These are phyloP conservation scores for Hypoxylon sp. DNA, from an alignment of 2,329 filamentous ascomycete species.

Conservation along the genomic window DNA sequence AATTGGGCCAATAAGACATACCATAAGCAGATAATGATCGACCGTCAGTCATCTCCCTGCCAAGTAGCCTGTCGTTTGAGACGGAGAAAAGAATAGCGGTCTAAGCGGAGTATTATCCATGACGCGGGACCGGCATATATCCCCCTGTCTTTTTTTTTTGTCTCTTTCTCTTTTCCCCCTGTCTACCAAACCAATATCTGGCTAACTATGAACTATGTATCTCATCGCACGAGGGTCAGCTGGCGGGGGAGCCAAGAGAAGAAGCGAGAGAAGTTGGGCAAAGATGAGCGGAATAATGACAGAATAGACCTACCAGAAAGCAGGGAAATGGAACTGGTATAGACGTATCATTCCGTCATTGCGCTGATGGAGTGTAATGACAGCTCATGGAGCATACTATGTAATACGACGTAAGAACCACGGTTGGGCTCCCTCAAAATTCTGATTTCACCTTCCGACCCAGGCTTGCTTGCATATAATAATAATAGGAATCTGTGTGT, in stretches of 20 bases:
- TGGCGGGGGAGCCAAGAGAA: constrained; percentile 1
- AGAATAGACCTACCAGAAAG: constrained; percentile 8
- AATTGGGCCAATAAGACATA: constrained; percentile 29
- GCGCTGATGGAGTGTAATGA: constrained; percentile 10
- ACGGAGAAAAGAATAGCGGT: constrained; percentile 26
- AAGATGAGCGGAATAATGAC: too few species aligned
- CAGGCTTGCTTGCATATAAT: constrained; percentile 27
- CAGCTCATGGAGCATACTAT: constrained; percentile 16
- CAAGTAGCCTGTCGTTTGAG: constrained; percentile 33
- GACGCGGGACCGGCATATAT: constrained; percentile 21
- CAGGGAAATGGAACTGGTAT: constrained; percentile 11
- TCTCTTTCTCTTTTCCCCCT: too few species aligned
- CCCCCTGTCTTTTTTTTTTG: constrained; percentile 15
- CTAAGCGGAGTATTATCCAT: constrained; percentile 27
- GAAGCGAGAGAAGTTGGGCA: too few species aligned
- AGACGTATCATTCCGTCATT: constrained; percentile 17
- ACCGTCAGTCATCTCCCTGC: constrained; percentile 17
- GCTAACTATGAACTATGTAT: too few species aligned
- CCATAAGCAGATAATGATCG: constrained; percentile 27
- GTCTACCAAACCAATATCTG: too few species aligned
- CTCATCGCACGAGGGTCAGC: background rate
- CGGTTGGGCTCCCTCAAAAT: constrained; percentile 37
- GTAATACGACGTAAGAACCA: constrained; percentile 30
- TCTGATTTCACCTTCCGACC: constrained; percentile 19
- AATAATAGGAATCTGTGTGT: constrained; percentile 36